Conservation (phyloP, 2,329 filamentous ascomycete genomes). For the Trichoderma asperellum region DNA sequence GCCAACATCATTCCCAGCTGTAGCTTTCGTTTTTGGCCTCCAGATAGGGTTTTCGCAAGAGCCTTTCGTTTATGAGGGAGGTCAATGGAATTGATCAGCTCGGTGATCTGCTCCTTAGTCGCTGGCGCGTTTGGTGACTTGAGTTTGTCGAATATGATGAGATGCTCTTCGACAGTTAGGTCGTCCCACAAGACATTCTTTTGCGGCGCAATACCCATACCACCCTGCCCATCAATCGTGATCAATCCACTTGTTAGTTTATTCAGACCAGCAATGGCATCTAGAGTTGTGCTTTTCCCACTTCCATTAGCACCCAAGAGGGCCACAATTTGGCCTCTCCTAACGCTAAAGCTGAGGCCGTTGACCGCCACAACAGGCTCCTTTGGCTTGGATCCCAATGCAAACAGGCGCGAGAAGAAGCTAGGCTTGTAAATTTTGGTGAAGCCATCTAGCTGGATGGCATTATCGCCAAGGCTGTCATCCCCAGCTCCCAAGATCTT, state of each 20-base stretch:
- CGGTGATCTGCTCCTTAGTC: constrained; percentile 59
- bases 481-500: constrained; percentile 48
- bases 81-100: constrained; percentile 73
- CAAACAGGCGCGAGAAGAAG: constrained; percentile 59
- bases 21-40: constrained; percentile 89
- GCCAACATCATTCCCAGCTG: constrained; percentile 96
- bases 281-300: constrained; percentile 87
- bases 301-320: constrained; percentile 87
- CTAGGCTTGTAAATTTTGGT: constrained; percentile 77
- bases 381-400: constrained; percentile 48
- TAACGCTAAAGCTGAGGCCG: constrained; percentile 69
- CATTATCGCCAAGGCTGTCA: constrained; percentile 44
- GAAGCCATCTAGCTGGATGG: constrained; percentile 73
- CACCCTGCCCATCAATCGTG: constrained; percentile 74
- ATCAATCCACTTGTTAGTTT: constrained; percentile 77
- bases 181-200: constrained; percentile 95
- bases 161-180: constrained; percentile 82
- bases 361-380: constrained; percentile 79
- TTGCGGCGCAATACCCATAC: constrained; percentile 85
- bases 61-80: constrained; percentile 74
- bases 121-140: constrained; percentile 67
- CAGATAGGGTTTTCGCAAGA: constrained; percentile 76
- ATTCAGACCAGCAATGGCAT: constrained; percentile 82
- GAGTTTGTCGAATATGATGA: constrained; percentile 79
- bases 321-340: constrained; percentile 81